Evolutionary conservation across 768 basidiomycete genomes (phyloP).

Genomic region (Trametopsis cervina): DNA sequence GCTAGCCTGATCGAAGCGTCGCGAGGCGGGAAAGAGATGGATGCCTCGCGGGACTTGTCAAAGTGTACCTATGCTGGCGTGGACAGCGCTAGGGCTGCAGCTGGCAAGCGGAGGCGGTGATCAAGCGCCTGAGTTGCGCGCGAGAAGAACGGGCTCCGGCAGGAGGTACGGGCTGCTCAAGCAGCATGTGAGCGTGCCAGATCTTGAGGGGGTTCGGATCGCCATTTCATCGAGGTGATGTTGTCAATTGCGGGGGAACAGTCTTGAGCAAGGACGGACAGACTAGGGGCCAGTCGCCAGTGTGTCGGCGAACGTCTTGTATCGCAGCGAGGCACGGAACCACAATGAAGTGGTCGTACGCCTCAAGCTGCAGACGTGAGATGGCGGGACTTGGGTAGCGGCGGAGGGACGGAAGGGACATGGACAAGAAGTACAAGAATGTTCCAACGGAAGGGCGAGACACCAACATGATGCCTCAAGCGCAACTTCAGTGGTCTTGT

Average conservation of each 20-base stretch:
- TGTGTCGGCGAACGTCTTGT: conserved; percentile 51
- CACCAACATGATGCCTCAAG: conserved; percentile 55
- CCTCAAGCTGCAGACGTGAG: conserved; percentile 35
- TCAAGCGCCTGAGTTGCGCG: conserved; percentile 31
- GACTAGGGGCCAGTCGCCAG: conserved; percentile 42
- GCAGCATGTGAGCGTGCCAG: conserved; percentile 3
- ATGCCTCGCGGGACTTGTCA: conserved; percentile 22
- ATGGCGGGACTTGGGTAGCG: conserved; percentile 48
- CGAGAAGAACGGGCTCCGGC: conserved; percentile 11
- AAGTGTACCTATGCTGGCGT: conserved; percentile 12
- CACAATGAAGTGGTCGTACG: conserved; percentile 79
- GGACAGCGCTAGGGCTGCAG: conserved; percentile 15
- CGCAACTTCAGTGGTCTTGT: conserved; percentile 54
- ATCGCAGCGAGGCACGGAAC: conserved; percentile 61
- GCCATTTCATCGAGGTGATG: conserved; percentile 24
- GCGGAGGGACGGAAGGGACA: conserved; percentile 15
- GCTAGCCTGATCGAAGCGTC: conserved; percentile 19
- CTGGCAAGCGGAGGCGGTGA: conserved; percentile 30
- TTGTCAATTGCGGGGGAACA: conserved; percentile 8
- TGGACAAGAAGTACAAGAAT: conserved; percentile 41
- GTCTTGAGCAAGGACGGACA: conserved; percentile 4
- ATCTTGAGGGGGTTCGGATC: conserved; percentile 11
- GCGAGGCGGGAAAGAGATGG: conserved; percentile 16
- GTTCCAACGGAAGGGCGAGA: conserved; percentile 38
- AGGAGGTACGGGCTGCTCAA: no score